phyloP scores from a whole-genome alignment of 1,284 basidiomycete species.

The Malassezia dermatis region DNA sequence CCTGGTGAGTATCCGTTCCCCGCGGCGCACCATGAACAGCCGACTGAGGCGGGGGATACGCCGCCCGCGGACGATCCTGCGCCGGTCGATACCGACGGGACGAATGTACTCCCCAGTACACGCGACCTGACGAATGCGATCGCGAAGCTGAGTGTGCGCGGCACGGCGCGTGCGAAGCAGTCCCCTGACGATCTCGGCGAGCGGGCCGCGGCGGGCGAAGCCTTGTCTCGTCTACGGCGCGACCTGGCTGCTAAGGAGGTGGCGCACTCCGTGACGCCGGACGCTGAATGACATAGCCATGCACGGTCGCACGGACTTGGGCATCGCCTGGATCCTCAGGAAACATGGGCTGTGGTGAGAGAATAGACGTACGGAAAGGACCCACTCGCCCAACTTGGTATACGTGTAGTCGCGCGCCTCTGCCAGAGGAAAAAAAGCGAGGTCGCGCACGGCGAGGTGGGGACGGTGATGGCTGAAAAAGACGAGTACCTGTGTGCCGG shows the following conservation, averaged over 20 bases:
- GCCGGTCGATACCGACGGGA: background rate
- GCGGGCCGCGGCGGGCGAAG: constrained; percentile 20
- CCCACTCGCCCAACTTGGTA: constrained; percentile 61
- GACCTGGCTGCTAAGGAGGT: constrained; percentile 7
- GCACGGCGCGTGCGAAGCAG: constrained; percentile 22
- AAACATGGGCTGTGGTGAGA: constrained; percentile 26
- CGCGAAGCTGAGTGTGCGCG: constrained; percentile 29
- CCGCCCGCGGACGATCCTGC: background rate
- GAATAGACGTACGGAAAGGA: constrained; percentile 1
- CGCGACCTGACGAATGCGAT: constrained; percentile 32
- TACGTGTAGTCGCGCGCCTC: constrained; percentile 62
- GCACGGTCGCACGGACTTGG: constrained; percentile 28
- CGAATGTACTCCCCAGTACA: constrained; percentile 12
- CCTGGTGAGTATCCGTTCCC: constrained; percentile 33
- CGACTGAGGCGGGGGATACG: background rate
- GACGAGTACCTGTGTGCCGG: constrained; percentile 56
- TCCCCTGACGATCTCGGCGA: constrained; percentile 13
- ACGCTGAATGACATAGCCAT: constrained; percentile 18
- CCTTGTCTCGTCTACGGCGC: constrained; percentile 22
- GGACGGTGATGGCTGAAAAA: constrained; percentile 88
- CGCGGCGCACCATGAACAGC: constrained; percentile 5
- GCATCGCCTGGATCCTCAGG: constrained; percentile 35
- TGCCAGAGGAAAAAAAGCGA: constrained; percentile 70
- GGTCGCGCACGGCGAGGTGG: constrained; percentile 67
- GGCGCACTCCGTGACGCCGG: background rate